These are phyloP conservation scores for Parietaria judaica DNA, from an alignment of 306 rosid genomes.

Conservation along the genomic window DNA sequence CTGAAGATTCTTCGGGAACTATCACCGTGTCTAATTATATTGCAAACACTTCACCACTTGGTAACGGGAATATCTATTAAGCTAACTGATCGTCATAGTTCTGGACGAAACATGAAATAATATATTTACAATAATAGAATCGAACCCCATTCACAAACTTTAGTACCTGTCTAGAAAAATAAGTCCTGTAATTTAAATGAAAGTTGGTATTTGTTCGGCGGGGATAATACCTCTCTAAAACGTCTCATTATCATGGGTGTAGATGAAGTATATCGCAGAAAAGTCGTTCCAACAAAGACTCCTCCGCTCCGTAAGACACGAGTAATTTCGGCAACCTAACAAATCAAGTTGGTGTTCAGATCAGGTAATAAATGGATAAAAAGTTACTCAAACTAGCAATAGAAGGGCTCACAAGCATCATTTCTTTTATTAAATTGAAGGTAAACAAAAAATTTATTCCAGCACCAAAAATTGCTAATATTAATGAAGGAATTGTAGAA, in stretches of 20 bases:
- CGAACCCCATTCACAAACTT: no score
- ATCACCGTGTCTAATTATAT: no score
- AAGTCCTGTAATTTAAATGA: neutral
- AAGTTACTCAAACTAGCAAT: neutral
- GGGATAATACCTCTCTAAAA: conserved; percentile 46
- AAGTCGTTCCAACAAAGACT: conserved; percentile 80
- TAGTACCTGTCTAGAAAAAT: conserved; percentile 7
- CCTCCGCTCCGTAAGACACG: conserved; percentile 74
- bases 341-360: conserved; percentile 2
- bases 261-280: conserved; percentile 60
- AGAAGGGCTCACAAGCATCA: neutral
- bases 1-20: no score
- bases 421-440: neutral
- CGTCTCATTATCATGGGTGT: conserved; percentile 46
- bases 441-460: no score
- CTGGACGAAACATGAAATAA: neutral
- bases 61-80: no score
- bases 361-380: conserved; percentile 11
- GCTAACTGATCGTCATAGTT: no score
- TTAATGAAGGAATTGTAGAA: no score
- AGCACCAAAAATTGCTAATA: no score
- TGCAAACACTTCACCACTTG: no score
- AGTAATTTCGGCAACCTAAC: conserved; percentile 72
- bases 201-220: neutral
- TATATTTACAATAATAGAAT: neutral